phyloP scores from a whole-genome alignment of 2,329 filamentous ascomycete species.

The Cadophora sp. region DNA sequence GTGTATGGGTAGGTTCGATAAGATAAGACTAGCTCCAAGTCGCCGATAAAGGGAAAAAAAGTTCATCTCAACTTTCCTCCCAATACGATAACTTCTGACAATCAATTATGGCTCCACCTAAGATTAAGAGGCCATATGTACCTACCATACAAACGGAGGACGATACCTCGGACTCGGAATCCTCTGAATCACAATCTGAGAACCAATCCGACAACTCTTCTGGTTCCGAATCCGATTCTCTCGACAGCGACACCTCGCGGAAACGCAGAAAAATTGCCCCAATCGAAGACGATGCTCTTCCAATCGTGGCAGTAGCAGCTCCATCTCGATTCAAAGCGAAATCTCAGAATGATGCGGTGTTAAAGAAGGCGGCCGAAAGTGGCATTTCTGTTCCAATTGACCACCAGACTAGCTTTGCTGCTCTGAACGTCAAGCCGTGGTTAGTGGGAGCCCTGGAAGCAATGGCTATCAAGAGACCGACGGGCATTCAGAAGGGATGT shows the following conservation, averaged over 20 bases:
- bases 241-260: constrained; percentile 41
- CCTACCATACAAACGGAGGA: constrained; percentile 19
- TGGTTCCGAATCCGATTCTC: constrained; percentile 42
- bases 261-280: constrained; percentile 42
- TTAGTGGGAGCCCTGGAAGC: constrained; percentile 78
- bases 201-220: constrained; percentile 25
- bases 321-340: constrained; percentile 42
- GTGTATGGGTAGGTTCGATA: background rate
- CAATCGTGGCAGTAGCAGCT: constrained; percentile 32
- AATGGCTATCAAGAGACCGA: constrained; percentile 87
- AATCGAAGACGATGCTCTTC: constrained; percentile 28
- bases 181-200: constrained; percentile 14
- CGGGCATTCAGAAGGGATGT: constrained; percentile 89
- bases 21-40: background rate
- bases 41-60: constrained; percentile 10
- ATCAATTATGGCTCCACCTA: constrained; percentile 27
- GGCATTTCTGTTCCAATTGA: constrained; percentile 59
- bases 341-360: constrained; percentile 6
- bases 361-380: constrained; percentile 23
- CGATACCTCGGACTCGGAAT: constrained; percentile 24
- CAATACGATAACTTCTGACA: background rate
- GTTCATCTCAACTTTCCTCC: background rate
- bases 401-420: constrained; percentile 70
- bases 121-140: constrained; percentile 22
- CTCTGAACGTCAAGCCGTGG: constrained; percentile 82